A percentile compares a stretch with the other conserved stretches of the same genome.
Conservation (phyloP, 2,329 filamentous ascomycete species). For the Apiospora marii region DNA sequence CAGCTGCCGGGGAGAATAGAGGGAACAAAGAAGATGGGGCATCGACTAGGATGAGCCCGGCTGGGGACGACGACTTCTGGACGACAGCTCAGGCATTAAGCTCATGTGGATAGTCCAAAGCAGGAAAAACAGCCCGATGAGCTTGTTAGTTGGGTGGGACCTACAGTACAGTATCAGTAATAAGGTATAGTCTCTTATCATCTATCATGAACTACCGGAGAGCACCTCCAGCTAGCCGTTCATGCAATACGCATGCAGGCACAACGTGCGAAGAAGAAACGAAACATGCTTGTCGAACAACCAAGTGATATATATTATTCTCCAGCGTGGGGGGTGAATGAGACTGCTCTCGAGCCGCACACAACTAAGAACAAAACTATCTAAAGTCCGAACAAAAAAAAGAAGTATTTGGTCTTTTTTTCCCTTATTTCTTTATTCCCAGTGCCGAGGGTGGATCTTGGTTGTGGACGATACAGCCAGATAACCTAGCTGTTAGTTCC, state of each 20-base stretch:
- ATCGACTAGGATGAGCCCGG: neutral
- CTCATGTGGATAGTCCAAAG: neutral
- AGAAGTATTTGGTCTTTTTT: neutral
- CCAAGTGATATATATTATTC: constrained; percentile 8
- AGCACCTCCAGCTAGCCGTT: neutral
- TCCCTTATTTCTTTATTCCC: neutral
- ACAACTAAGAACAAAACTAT: neutral
- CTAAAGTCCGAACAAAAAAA: constrained; percentile 12
- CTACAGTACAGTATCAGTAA: neutral
- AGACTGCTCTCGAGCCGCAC: neutral
- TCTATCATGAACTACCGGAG: neutral
- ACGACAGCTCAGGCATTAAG: neutral
- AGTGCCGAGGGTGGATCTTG: constrained; percentile 14
- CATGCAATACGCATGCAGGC: neutral
- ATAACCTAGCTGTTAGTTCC: constrained; percentile 8
- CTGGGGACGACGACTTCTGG: too few species aligned
- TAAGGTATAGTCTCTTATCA: neutral
- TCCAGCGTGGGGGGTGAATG: neutral
- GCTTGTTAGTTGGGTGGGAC: neutral
- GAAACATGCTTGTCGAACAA: neutral
- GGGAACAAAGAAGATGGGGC: neutral
- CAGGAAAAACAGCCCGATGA: constrained; percentile 12
- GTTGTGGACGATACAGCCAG: neutral
- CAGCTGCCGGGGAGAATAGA: constrained; percentile 6
- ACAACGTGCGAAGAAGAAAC: neutral